Conservation (phyloP, 257 asterid genomes). For the Nicotiana otophora region DNA sequence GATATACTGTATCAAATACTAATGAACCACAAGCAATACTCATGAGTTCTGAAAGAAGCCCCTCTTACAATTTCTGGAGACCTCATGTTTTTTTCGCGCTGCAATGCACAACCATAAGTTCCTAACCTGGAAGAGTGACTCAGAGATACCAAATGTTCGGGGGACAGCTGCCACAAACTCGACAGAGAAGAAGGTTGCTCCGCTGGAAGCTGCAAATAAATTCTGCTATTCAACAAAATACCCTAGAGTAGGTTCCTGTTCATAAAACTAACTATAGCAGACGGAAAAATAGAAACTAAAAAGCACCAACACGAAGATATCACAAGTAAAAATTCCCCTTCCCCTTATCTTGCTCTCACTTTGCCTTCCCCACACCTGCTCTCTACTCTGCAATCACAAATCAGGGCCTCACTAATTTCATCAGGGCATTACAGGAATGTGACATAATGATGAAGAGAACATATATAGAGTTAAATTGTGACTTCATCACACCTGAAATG, state of each 20-base stretch:
- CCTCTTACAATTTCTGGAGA: background rate
- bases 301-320: background rate
- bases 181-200: background rate
- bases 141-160: background rate
- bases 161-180: background rate
- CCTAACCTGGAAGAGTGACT: background rate
- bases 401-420: background rate
- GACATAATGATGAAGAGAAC: background rate
- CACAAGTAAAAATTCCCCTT: background rate
- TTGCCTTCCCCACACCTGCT: background rate
- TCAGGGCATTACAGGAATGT: background rate
- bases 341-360: no score
- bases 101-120: background rate
- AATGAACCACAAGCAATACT: background rate
- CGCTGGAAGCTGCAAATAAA: background rate
- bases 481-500: background rate
- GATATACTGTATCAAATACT: background rate
- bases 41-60: background rate
- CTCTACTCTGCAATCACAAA: conserved; percentile 2
- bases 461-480: background rate
- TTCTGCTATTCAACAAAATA: background rate
- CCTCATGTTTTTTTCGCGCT: background rate
- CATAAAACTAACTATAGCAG: background rate
- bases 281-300: background rate
- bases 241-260: background rate